A percentile compares a stretch with the other conserved stretches of the same genome.
These are phyloP conservation scores for Glycine tomentella DNA, from an alignment of 306 rosid genomes.

Conservation along the genomic window DNA sequence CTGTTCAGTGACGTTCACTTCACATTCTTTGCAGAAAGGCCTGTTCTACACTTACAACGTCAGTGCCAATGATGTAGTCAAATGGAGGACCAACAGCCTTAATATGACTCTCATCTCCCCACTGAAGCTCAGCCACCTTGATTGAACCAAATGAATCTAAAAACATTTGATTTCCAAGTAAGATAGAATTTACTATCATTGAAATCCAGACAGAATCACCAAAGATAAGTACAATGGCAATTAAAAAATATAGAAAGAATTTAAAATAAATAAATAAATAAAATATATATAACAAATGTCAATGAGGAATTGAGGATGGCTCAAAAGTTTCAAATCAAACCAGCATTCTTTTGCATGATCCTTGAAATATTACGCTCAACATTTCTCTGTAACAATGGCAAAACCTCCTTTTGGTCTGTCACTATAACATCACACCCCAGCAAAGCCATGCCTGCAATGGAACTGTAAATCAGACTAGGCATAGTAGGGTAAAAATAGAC, in stretches of 20 bases:
- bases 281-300: background rate
- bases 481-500: constrained; percentile 32
- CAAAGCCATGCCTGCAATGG: constrained; percentile 89
- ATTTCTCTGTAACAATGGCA: constrained; percentile 81
- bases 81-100: constrained; percentile 87
- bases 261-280: constrained; percentile 4
- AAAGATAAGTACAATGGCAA: background rate
- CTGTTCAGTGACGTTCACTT: constrained; percentile 20
- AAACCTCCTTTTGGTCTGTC: constrained; percentile 90
- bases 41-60: constrained; percentile 68
- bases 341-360: constrained; percentile 75
- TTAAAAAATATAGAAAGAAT: background rate
- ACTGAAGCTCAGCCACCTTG: constrained; percentile 78
- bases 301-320: constrained; percentile 8
- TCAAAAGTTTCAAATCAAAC: constrained; percentile 48
- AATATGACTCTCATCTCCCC: constrained; percentile 87
- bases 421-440: constrained; percentile 86
- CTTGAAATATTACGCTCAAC: constrained; percentile 89
- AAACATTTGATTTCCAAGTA: constrained; percentile 48
- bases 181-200: constrained; percentile 30
- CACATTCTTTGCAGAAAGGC: constrained; percentile 31
- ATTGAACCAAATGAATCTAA: constrained; percentile 85
- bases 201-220: constrained; percentile 27
- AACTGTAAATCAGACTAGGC: constrained; percentile 42
- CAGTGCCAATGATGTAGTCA: constrained; percentile 93